Base-by-base conservation (phyloP, 345 rosid species). In the Gossypium anomalum region DNA sequence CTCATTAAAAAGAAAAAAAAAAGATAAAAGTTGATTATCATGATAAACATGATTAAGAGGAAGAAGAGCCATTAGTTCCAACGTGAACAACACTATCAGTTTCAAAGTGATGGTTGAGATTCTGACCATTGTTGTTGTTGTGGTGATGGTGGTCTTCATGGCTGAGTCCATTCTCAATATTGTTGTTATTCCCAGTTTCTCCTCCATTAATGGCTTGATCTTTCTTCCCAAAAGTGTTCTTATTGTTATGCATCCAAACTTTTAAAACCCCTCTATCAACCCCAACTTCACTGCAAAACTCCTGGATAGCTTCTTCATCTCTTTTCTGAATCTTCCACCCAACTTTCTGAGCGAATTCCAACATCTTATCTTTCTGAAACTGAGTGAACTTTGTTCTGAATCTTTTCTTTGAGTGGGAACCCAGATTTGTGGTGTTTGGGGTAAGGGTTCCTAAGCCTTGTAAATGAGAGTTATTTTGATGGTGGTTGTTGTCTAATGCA, bases 161-260 rank as follows among this genome's bases (percentile, higher is more conserved):
- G 47, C 43, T 63, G 51, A 27, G 51, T 19, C 17, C 74, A 60
- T 17, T 29, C 7, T 27, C 74, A 27, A 66, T 52, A n/a, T 63
- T 75, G 45, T 62, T 38, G 8, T 23, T 60, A 23, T 22, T 60
- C 25, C 23, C 73, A 12, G 17, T 27, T 2, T 63, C 75, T 43
- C 48, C 79, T 13, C 71, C 77, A 20, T 48, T 48, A 13, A 67
- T 68, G 34, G 47, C 58, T 55, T 63, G 20, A 17, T 82, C 84
- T 43, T 70, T 82, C 62, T 86, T 86, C n/a, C 76, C 88, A 3
- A 89, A 80, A 47, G 90, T 85, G 79, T 76, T 89, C 87, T 94
- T 94, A 82, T 94, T 94, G 80, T 94, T 94, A 70, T 94, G 98
- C 97, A 94, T 94, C 98, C 98, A 92, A 0, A 94, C 98, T 78